Evolutionary conservation across 768 basidiomycete genomes (phyloP), one percentile per base, ranked within the genome.

Genomic region (Leucocoprinus birnbaumii): DNA sequence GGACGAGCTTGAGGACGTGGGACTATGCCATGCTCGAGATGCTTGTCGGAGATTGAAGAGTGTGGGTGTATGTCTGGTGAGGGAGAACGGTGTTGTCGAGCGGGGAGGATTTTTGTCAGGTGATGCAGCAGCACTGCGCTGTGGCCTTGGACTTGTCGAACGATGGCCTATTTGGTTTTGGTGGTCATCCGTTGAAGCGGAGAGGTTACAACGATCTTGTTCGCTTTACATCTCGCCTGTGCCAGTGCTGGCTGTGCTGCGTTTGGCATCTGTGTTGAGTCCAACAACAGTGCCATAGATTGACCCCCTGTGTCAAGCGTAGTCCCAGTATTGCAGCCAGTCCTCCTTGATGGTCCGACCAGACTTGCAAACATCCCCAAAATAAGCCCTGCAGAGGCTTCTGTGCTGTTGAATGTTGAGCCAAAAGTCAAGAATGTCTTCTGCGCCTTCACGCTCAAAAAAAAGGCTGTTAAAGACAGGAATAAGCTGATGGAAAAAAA

Each of bases 401-500:
- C 98, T 97, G 68, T 99, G 97, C 72, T 98, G 97, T 63, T 97
- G 94, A 4, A 98, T 96, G 68, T 99, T 97, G 25, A 99, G 82
- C 95, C 96, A 98, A 64, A 98, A 98, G 69, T 99, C 97, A 43
- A 99, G 74, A 46, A 94, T 90, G 69, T 99, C 97, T 67, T 98
- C 96, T 53, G 92, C 85, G 22, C 93, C 91, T 72, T 99, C 96
- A 34, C 94, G 84, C 68, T 98, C 96, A 31, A 99, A 76, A 70
- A 98, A 98, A 5, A 31, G 11, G 31, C 31, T 31, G 31, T 31
- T 31, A 11, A 48, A 48, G 48, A 13, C n/a, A 7, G 3, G 34
- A n/a, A n/a, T n/a, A n/a, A n/a, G n/a, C n/a, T n/a, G n/a, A n/a
- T n/a, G n/a, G n/a, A n/a, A n/a, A n/a, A n/a, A n/a, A n/a, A n/a